Base-by-base conservation (phyloP, 495 filamentous ascomycete species). In the Terfezia claveryi region DNA sequence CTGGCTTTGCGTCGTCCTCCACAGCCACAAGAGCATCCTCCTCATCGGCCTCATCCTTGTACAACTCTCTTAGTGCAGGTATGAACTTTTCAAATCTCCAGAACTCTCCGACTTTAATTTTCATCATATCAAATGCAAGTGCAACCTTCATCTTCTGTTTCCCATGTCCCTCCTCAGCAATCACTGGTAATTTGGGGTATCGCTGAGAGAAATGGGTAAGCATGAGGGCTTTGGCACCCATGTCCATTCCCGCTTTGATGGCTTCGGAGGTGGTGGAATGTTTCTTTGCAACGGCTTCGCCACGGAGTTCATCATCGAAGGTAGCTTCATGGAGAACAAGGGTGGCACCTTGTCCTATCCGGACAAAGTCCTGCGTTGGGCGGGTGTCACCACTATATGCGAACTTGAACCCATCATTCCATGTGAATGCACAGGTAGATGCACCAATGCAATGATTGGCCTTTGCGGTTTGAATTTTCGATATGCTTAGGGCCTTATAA, bases 151-250 rank as follows among this genome's bases (percentile, higher is more conserved):
- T 72, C 55, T 51, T 51, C 16, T 58, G 57, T 9, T 59, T 56
- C 3, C 57, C 51, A 23, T 59, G 62, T n/a, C 58, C 64, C 23
- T 61, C 67, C 55, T 54, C 70, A 37, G 53, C 67, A 62, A 82
- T 67, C 10, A 73, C 67, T 7, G 82, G 79, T 23, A 89, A 62
- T 69, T 95, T 94, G 61, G 86, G 83, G 67, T 98, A 98, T n/a
- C 91, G 73, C 67, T 98, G 91, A 36, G 79, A 83, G 69, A 98
- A 98, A 68, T 98, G 91, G 23, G 92, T 96, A 46, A 98, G 72
- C 54, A 95, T 61, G 16, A 88, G 76, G 20, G 80, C 70, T 53
- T 75, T 73, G 1, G 87, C 89, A 12, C 74, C 62, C 92, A 98
- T 98, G 32, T 68, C 68, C 27, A 72, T 73, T 23, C 80, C 92